These are phyloP conservation scores for Dioscorea alata DNA, from an alignment of 106 monocot species.

Conservation along the genomic window DNA sequence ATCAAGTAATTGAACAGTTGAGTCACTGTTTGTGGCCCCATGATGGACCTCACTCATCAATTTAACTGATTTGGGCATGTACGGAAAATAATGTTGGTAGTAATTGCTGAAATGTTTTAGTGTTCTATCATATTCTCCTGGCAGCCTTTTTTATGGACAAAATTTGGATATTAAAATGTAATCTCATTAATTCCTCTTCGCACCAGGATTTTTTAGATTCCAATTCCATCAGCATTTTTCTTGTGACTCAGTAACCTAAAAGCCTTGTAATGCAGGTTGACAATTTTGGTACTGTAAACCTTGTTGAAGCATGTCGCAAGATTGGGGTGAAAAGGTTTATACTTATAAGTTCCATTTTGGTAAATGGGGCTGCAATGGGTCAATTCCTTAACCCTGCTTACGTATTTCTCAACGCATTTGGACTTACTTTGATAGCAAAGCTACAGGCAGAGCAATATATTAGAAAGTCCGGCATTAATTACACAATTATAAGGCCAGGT, in stretches of 20 bases:
- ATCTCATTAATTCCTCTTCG: not conserved
- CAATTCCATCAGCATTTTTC: not conserved
- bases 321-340: constrained; percentile 60
- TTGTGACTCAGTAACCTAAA: not conserved
- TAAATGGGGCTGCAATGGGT: constrained; percentile 84
- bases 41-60: no score
- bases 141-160: not conserved
- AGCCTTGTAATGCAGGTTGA: constrained; percentile 39
- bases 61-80: no score
- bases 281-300: constrained; percentile 75
- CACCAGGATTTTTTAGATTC: not conserved
- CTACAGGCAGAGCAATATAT: constrained; percentile 71
- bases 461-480: constrained; percentile 65
- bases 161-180: not conserved
- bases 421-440: constrained; percentile 71
- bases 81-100: no score
- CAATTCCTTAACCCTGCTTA: constrained; percentile 79
- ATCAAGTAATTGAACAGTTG: no score
- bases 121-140: not conserved
- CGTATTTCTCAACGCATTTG: constrained; percentile 56
- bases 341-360: constrained; percentile 73
- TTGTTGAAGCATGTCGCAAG: constrained; percentile 71
- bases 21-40: no score
- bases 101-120: not conserved
- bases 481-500: constrained; percentile 73